phyloP scores from a whole-genome alignment of 208 protist genomes.

The Wallacemonas collosoma region DNA sequence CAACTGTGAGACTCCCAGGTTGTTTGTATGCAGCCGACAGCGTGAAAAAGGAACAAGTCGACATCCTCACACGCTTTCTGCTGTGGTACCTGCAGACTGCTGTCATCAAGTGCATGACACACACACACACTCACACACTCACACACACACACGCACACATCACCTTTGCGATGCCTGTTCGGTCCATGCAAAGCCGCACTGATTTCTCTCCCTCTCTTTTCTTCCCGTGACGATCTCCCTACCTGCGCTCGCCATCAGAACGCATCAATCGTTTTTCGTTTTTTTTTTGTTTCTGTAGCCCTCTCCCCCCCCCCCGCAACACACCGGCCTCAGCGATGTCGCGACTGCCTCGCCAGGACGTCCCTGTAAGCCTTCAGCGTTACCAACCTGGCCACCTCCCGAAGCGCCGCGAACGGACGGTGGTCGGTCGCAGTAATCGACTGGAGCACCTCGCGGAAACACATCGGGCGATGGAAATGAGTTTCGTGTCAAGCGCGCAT shows the following conservation, averaged over 20 bases:
- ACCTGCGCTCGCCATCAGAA: too few species aligned
- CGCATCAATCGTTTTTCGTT: background rate
- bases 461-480: constrained; percentile 4
- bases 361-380: constrained; percentile 15
- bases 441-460: background rate
- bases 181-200: too few species aligned
- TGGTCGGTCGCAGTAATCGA: constrained; percentile 15
- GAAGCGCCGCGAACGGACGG: constrained; percentile 6
- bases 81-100: too few species aligned
- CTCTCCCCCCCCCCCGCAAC: too few species aligned
- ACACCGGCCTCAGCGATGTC: background rate
- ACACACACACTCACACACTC: too few species aligned
- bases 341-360: constrained; percentile 5
- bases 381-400: constrained; percentile 15
- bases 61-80: too few species aligned
- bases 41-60: too few species aligned
- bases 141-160: too few species aligned
- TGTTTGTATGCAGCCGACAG: too few species aligned
- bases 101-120: too few species aligned
- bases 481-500: background rate
- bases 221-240: background rate
- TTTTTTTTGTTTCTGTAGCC: background rate
- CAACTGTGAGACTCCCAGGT: too few species aligned
- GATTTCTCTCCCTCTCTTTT: background rate
- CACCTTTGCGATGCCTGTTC: too few species aligned